Evolutionary conservation across 2,329 filamentous ascomycete species (phyloP).

Genomic region (Raffaelea deltoideospora): DNA sequence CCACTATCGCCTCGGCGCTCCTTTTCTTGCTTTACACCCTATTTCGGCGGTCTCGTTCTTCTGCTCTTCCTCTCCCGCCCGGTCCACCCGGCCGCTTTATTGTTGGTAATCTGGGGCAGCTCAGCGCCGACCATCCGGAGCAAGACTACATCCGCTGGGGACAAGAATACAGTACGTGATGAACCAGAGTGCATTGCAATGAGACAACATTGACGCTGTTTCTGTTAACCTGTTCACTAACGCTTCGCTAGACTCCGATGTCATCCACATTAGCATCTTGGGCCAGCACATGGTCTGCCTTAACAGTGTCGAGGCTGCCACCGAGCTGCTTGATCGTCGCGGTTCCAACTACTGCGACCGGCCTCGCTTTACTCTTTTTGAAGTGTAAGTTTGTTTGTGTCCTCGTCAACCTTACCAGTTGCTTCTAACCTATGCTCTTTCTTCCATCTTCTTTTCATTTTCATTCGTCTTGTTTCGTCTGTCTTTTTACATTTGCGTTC

Average conservation of each 20-base stretch:
- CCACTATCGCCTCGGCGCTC: not conserved
- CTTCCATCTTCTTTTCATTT: not conserved
- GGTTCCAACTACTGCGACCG: conserved; percentile 23
- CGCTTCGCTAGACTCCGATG: conserved; percentile 10
- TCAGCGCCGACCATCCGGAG: conserved; percentile 79
- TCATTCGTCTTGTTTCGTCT: not conserved
- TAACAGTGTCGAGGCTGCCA: conserved; percentile 20
- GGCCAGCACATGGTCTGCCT: conserved; percentile 23
- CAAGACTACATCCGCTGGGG: conserved; percentile 9
- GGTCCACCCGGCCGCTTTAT: conserved; percentile 23
- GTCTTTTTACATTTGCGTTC: not conserved
- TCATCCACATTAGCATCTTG: conserved; percentile 18
- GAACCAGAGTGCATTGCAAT: too few relatives aligned
- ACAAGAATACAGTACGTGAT: conserved; percentile 4
- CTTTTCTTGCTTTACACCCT: not conserved
- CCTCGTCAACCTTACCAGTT: not conserved
- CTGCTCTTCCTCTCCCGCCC: conserved; percentile 6
- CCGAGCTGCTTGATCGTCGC: conserved; percentile 23
- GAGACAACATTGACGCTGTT: not conserved
- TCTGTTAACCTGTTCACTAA: not conserved
- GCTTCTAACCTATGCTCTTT: not conserved
- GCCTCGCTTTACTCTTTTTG: conserved; percentile 21
- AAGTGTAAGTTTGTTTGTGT: conserved; percentile 10
- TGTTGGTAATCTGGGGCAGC: conserved; percentile 87
- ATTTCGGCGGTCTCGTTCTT: not conserved